Evolutionary conservation across 2,329 filamentous ascomycete species (phyloP).

Genomic region (Penicillium sp.): DNA sequence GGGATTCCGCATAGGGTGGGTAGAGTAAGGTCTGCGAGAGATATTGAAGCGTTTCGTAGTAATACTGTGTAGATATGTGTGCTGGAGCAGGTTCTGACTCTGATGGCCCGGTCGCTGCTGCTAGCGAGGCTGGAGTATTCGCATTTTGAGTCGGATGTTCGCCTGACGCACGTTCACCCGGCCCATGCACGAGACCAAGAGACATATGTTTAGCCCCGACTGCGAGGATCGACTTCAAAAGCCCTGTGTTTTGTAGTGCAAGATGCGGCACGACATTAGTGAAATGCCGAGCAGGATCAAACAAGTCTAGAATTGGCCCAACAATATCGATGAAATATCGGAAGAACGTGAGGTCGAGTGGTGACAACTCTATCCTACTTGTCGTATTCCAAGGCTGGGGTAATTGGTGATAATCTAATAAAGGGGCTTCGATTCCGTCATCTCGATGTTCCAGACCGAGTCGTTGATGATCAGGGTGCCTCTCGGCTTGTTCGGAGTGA

Average conservation of each 20-base stretch:
- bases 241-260: not conserved
- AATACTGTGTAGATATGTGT: slow-evolving; percentile 47
- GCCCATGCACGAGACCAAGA: not conserved
- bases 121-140: not conserved
- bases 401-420: not conserved
- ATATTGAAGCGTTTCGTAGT: slow-evolving; percentile 61
- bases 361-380: slow-evolving; percentile 6
- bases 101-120: not conserved
- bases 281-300: slow-evolving; percentile 15
- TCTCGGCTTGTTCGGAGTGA: not conserved
- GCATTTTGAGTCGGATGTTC: not conserved
- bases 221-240: slow-evolving; percentile 4
- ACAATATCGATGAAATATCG: slow-evolving; percentile 6
- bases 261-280: slow-evolving; percentile 17
- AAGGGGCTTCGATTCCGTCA: not conserved
- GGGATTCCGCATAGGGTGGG: slow-evolving; percentile 51
- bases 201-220: slow-evolving; percentile 7
- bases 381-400: slow-evolving; percentile 14
- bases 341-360: slow-evolving; percentile 6
- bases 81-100: not conserved
- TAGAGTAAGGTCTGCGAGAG: slow-evolving; percentile 58
- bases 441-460: not conserved
- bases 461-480: not conserved
- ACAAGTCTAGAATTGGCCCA: slow-evolving; percentile 14
- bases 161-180: not conserved